Evolutionary conservation across 768 basidiomycete genomes (phyloP), one percentile per base, ranked within the genome.

Genomic region (Amanita phalloides): DNA sequence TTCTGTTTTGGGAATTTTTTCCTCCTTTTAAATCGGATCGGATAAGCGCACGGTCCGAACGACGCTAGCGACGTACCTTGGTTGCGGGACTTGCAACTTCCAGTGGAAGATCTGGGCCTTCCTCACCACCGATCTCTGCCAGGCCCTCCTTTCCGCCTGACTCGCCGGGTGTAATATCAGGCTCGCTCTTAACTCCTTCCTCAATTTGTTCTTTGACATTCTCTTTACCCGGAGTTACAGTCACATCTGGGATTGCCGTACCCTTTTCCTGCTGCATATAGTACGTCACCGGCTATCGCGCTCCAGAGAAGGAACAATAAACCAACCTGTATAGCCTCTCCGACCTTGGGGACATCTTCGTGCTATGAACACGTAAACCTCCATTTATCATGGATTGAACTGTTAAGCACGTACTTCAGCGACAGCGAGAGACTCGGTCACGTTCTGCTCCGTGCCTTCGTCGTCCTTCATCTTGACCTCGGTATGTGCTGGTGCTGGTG

Each of bases 381-480:
- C 26, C 7, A 23, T 25, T 11, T 2, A 21, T 20, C 25, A 1
- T 3, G 11, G 11, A 43, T 23, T 6, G 10, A 26, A 14, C 14
- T 41, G 28, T 9, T 4, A 20, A 10, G 43, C 41, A 49, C 42
- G 23, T 48, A 58, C 57, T 41, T 53, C 49, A 14, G 57, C 50
- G 26, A 53, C 37, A 26, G 48, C 45, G 8, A 58, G 51, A 32
- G 49, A 32, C 14, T 33, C 48, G 20, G 57, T 48, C 21, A 56
- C 42, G n/a, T 56, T 47, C 6, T 53, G 46, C 23, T 56, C 52
- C 3, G 52, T 56, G 13, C 49, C 57, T 45, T 58, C 57, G 37
- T 58, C 57, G 44, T 58, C 57, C 38, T 53, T 58, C 51, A 58
- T 54, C n/a, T 28, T 53, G 17, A 55, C 55, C 23, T 37, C 44